Evolutionary conservation across 2,329 filamentous ascomycete species (phyloP), one percentile per base, ranked within the genome.

Genomic region (Colletotrichum sp.): DNA sequence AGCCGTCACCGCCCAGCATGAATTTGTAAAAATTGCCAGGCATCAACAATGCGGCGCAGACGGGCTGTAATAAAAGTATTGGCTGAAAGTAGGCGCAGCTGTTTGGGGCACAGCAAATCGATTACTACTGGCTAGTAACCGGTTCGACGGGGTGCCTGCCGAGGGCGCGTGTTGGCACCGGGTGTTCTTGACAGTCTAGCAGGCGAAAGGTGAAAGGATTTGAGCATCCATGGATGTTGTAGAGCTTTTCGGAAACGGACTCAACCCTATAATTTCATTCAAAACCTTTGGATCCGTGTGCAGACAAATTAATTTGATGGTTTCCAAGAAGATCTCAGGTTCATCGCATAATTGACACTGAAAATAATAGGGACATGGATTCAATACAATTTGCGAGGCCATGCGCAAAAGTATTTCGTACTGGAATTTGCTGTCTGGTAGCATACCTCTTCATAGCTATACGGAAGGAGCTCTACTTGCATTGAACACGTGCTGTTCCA

Each of bases 371-470:
- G 18, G 16, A n/a, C 5, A 44, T 44, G 4, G 2, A 44, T n/a
- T 44, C 0, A 2, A 2, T 0, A 44, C 0, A 6, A n/a, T 18
- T 44, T n/a, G 18, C 8, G 3, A 44, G 16, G 6, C 39, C 39
- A n/a, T n/a, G 39, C 10, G 6, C 5, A 10, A 0, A 10, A 1
- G 16, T 44, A n/a, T 10, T 18, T 0, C 16, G 5, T 44, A 10
- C 8, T 39, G 16, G 18, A 44, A 1, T 44, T 2, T 44, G 39
- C 18, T 44, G 39, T n/a, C 9, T 44, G 16, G 39, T 6, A n/a
- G 36, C 36, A 39, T 39, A 39, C 8, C 16, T 39, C 8, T 39
- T 5, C 8, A 18, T 9, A 39, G 15, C 16, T 9, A 39, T 3
- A 39, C 36, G 36, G 36, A 39, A 8, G 36, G 36, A 39, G 36